Percentiles rank a stretch among this genome's conserved stretches.
phyloP scores from a whole-genome alignment of 306 rosid species.

The Rosa lucieae region DNA sequence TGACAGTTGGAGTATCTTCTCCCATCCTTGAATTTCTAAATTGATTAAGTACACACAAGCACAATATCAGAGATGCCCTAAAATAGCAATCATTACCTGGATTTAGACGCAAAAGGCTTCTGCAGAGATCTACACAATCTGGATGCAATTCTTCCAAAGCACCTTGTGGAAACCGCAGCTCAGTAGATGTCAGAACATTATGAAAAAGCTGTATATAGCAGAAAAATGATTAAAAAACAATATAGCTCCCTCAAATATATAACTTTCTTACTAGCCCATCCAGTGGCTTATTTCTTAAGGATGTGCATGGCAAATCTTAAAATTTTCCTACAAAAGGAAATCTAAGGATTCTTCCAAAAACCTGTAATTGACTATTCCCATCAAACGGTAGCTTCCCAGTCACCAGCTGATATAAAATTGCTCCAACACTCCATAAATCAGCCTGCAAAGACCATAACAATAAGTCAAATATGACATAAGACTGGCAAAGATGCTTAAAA shows the following conservation, averaged over 20 bases:
- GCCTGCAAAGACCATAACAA: constrained; percentile 58
- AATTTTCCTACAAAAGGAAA: background rate
- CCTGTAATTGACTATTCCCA: constrained; percentile 83
- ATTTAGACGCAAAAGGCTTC: constrained; percentile 76
- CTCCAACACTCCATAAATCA: constrained; percentile 99
- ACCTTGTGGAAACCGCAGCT: constrained; percentile 67
- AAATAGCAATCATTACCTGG: constrained; percentile 62
- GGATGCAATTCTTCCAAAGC: constrained; percentile 63
- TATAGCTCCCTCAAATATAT: constrained; percentile 8
- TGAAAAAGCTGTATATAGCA: constrained; percentile 74
- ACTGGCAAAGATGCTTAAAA: constrained; percentile 9
- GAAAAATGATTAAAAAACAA: constrained; percentile 20
- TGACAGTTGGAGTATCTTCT: constrained; percentile 7
- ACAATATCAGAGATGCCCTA: constrained; percentile 16
- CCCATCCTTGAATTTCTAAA: constrained; percentile 7
- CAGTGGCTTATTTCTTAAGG: background rate
- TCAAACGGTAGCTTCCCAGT: constrained; percentile 88
- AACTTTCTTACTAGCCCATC: background rate
- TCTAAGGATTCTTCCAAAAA: constrained; percentile 22
- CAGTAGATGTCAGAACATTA: constrained; percentile 72
- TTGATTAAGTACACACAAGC: constrained; percentile 12
- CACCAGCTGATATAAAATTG: constrained; percentile 85
- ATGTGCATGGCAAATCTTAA: background rate
- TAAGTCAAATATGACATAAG: constrained; percentile 8
- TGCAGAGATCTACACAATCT: constrained; percentile 87